These are phyloP conservation scores for Monosporascus sp. DNA, from an alignment of 2,329 filamentous ascomycete genomes.

Conservation along the genomic window DNA sequence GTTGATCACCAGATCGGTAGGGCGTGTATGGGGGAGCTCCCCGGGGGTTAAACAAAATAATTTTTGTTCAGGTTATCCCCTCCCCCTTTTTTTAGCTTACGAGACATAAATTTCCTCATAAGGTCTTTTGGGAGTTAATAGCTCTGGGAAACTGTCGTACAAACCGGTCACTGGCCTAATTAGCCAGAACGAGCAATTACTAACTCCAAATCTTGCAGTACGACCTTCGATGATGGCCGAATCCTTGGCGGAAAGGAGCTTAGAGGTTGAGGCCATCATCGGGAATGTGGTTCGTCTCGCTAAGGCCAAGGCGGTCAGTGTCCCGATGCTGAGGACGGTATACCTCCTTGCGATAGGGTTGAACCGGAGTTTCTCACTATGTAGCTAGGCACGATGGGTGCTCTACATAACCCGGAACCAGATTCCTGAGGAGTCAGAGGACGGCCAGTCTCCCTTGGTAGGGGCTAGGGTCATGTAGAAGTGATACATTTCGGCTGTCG, in stretches of 20 bases:
- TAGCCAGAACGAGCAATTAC: no score
- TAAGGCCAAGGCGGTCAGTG: conserved; percentile 17
- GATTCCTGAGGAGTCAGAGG: no score
- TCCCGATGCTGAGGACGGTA: conserved; percentile 31
- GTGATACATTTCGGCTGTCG: no score
- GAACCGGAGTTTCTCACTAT: conserved; percentile 16
- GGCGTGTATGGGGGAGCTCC: conserved; percentile 11
- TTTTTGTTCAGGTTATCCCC: no score
- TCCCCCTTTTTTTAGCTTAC: no score
- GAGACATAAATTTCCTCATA: no score
- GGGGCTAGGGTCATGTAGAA: no score
- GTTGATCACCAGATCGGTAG: conserved; percentile 23
- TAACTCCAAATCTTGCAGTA: conserved; percentile 2
- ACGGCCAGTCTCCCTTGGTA: no score
- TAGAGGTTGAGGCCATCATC: conserved; percentile 30
- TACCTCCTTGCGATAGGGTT: conserved; percentile 33
- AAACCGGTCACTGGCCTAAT: no score
- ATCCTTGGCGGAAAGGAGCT: conserved; percentile 15
- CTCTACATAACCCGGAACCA: background rate
- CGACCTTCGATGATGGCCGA: conserved; percentile 29
- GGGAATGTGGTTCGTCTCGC: conserved; percentile 26
- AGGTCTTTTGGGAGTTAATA: no score
- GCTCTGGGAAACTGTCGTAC: no score
- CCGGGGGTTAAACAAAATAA: conserved; percentile 10
- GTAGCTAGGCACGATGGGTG: background rate